phyloP scores from a whole-genome alignment of 2,329 filamentous ascomycete genomes.

The Paracamarosporium sp. region DNA sequence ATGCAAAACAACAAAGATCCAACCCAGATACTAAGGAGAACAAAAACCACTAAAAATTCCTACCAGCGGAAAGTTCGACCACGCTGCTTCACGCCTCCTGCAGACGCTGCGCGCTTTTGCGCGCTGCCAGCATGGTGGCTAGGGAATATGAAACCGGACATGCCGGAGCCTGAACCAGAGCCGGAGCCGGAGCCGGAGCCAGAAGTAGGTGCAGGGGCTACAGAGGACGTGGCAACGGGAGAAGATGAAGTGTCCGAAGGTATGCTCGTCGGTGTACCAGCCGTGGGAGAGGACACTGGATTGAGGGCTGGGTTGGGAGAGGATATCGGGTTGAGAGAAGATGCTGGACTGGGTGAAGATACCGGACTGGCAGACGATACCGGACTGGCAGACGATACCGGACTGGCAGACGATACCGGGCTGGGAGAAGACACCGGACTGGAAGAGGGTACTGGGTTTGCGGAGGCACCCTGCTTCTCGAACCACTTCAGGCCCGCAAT shows the following conservation, averaged over 20 bases:
- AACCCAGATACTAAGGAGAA: neutral
- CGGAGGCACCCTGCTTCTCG: conserved; percentile 3
- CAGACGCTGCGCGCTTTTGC: neutral
- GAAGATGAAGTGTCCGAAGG: neutral
- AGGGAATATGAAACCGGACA: neutral
- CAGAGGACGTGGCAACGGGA: neutral
- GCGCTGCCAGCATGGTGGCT: neutral
- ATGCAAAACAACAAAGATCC: neutral
- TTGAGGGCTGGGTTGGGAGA: neutral
- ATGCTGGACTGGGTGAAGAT: neutral
- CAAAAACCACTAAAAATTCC: neutral
- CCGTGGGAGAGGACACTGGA: neutral
- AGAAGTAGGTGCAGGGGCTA: neutral
- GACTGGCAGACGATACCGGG: neutral
- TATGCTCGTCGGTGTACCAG: neutral
- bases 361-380: neutral
- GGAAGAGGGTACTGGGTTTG: neutral
- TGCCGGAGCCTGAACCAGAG: neutral
- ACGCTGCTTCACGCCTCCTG: neutral
- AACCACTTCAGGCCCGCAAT: conserved; percentile 39
- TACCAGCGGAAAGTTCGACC: conserved; percentile 3
- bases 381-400: neutral
- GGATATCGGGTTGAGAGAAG: neutral
- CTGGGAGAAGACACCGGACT: neutral
- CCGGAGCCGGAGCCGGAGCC: neutral